Conservation (phyloP, 2,329 filamentous ascomycete species). For the Exophiala sp. region DNA sequence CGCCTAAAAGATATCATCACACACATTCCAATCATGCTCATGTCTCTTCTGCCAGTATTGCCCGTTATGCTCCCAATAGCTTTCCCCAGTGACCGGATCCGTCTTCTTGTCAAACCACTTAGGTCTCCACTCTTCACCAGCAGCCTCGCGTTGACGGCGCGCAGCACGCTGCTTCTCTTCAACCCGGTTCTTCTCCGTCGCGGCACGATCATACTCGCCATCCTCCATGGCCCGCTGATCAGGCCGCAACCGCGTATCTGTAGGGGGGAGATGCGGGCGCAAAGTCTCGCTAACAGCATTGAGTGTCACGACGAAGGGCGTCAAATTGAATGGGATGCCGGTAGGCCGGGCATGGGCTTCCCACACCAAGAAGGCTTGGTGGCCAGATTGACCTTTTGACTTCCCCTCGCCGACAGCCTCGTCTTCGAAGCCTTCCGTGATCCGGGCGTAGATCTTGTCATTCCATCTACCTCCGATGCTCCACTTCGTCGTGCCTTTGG, state of each 20-base stretch:
- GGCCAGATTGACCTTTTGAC: conserved; percentile 32
- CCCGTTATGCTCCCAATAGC: conserved; percentile 84
- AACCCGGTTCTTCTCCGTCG: conserved; percentile 87
- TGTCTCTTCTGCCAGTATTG: conserved; percentile 77
- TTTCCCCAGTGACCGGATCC: conserved; percentile 78
- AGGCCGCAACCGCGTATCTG: conserved; percentile 85
- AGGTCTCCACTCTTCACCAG: conserved; percentile 76
- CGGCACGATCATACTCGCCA: conserved; percentile 91
- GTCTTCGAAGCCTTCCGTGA: conserved; percentile 86
- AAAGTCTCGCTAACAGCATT: conserved; percentile 90
- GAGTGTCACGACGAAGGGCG: conserved; percentile 89
- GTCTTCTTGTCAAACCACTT: conserved; percentile 76
- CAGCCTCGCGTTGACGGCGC: conserved; percentile 67
- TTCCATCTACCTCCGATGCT: conserved; percentile 95
- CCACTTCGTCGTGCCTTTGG: conserved; percentile 75
- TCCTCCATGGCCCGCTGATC: conserved; percentile 99
- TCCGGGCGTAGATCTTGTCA: conserved; percentile 89
- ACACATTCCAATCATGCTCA: conserved; percentile 64
- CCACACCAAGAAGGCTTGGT: conserved; percentile 86
- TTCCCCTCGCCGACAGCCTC: conserved; percentile 57
- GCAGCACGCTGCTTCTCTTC: conserved; percentile 86
- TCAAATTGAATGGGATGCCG: conserved; percentile 94
- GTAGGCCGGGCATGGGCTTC: conserved; percentile 76
- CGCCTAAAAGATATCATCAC: conserved; percentile 69
- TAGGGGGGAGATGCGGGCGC: conserved; percentile 74